Evolutionary conservation across 108 stramenopile species (phyloP), one percentile per base, ranked within the genome.

Genomic region (Parietichytrium sp.): DNA sequence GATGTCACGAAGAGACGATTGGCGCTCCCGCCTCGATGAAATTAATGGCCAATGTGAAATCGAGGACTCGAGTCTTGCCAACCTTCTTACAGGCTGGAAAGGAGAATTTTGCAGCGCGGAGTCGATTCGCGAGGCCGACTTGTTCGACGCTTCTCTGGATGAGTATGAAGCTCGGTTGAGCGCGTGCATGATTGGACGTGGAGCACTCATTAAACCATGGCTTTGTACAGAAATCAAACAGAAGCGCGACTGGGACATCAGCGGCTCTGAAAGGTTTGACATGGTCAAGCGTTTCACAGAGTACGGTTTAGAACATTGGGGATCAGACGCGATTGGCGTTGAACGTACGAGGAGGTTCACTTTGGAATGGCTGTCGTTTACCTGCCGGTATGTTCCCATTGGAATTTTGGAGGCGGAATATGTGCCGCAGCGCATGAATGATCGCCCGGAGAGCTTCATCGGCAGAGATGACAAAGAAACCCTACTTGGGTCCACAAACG

Each of bases 191-290:
- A 87, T 99, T 4, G 98, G 88, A 27, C 87, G 97, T 51, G 98
- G 98, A 49, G 97, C 96, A 3, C 88, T 99, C 50, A 97, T 98
- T 85, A 98, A 98, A 86, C 98, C 98, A 3, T 99, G 98, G 98
- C 87, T 99, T 27, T 95, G 96, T 4, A 96, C 90, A 4, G 98
- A 99, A 81, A 95, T 99, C 52, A 98, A 99, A 84, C 96, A 96
- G 84, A 84, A 91, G 26, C 81, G 95, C 3, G 89, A 95, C 81
- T 94, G 93, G 93, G 98, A 99, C 85, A 98, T 98, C 26, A 93
- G 93, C 30, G 92, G 95, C 13, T 54, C 93, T 3, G 98, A 98
- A 80, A 86, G 98, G 12, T 79, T 99, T 18, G 97, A 97, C 54
- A 96, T 97, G 55, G 80, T 95, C 30, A 94, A 95, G 83, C 90